Evolutionary conservation across 345 rosid genomes (phyloP), one percentile per base, ranked within the genome.

Genomic region (Linum trigynum): DNA sequence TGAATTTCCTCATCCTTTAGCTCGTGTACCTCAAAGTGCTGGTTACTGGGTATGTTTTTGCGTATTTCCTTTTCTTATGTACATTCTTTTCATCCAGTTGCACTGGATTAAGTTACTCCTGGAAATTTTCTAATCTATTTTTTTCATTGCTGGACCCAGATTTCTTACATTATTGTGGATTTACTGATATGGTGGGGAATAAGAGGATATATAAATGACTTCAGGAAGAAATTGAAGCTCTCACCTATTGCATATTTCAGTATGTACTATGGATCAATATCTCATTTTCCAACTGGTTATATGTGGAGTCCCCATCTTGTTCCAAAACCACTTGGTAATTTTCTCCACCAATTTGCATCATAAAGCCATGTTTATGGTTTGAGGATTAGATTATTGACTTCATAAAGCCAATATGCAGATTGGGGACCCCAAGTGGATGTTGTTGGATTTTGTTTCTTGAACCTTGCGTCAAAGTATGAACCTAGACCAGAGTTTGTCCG

Each of bases 251-350:
- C 99, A 56, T 94, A 90, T 82, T 90, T 90, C 74, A 90, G 97
- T 73, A 88, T 88, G 67, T 90, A 94, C 82, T 75, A 84, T 73
- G 99, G 97, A 71, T 94, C 99, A 42, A 83, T 94, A 73, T 86
- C 99, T 60, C 97, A 94, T 73, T 77, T 94, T 70, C 99, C 99
- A 69, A 94, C 96, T 5, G 97, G 88, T 80, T 90, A 94, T 80
- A 81, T 94, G 92, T 94, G 99, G 97, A 94, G 99, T 79, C 87
- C 97, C 55, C 88, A 86, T 71, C 86, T 94, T 66, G 97, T 94
- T 78, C 90, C 99, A 71, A 94, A 94, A 78, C 99, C 99, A 71
- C 85, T 62, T 75, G 99, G 99, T 94, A 75, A 77, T 62, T 37
- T 32, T 45, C 23, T 58, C 32, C 32, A 23, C 32, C 32, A 23